Evolutionary conservation across 202 grass and related monocot genomes (phyloP), one percentile per base, ranked within the genome.

Genomic region (Schoenoplectus triqueter): DNA sequence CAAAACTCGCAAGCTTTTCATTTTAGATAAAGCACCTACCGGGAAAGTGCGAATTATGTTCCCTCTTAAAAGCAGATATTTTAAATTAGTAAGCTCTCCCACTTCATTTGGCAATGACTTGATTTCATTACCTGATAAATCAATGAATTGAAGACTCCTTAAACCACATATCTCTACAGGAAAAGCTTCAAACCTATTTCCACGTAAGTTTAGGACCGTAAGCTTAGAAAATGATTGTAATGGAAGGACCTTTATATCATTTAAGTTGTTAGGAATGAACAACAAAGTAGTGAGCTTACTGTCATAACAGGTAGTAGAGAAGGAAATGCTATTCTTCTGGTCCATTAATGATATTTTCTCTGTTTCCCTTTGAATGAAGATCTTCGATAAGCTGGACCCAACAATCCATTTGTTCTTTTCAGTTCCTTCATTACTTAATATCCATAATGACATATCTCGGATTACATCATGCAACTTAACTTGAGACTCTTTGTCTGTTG

Each of bases 391-490:
- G 68, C 50, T 1, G 1, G 47, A 68, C 74, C 59, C 64, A 22
- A 83, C 52, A 18, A 83, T 39, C 80, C 86, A 87, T 46, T 66
- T 82, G 55, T 64, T 83, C 69, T 47, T 77, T 46, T 40, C 57
- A 61, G 20, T 65, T 4, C 80, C 86, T 66, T 83, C 10, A 2
- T 68, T 63, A 19, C 62, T 71, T 55, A 54, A 61, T 13, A 75
- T 82, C 86, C 86, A 87, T 56, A 73, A 55, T 17, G 80, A 55
- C 86, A 87, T 87, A 19, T 87, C 86, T 11, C 79, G 79, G 8
- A 87, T 83, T 10, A 87, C 46, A 44, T 87, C 55, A 56, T 82
- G 86, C 80, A 87, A 74, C 41, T 74, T 80, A 7, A 83, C 9
- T 11, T 19, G 41, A 8, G 59, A 18, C 11, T 87, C 74, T 50